These are phyloP conservation scores for Lentinula boryana DNA, from an alignment of 768 basidiomycete genomes.

Conservation along the genomic window DNA sequence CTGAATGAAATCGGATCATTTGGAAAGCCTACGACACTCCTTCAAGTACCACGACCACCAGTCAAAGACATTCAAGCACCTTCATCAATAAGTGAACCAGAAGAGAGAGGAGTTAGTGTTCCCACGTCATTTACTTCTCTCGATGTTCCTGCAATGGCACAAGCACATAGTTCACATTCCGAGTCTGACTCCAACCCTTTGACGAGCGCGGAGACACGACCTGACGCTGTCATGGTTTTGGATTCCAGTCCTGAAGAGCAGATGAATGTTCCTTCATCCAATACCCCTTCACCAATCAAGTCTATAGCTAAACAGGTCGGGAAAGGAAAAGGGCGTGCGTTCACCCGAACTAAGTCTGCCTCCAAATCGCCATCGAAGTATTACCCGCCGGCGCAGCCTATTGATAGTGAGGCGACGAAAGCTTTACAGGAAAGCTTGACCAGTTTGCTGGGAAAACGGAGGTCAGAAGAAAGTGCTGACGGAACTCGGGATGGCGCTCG, in stretches of 20 bases:
- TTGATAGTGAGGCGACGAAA: conserved; percentile 43
- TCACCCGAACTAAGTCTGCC: conserved; percentile 28
- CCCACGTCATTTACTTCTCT: background rate
- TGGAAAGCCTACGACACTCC: background rate
- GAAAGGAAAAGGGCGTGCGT: conserved; percentile 2
- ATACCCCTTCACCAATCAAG: conserved; percentile 4
- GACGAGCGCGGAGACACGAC: background rate
- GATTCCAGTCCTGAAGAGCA: background rate
- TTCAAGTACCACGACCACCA: background rate
- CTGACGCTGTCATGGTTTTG: background rate
- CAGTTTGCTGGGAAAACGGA: conserved; percentile 64
- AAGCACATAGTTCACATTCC: background rate
- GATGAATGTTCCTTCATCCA: conserved; percentile 1
- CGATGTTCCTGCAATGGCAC: background rate
- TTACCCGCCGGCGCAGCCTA: conserved; percentile 32
- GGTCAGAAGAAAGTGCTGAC: conserved; percentile 35
- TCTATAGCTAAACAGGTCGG: background rate
- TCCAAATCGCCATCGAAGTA: conserved; percentile 17
- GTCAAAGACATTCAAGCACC: background rate
- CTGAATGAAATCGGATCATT: background rate
- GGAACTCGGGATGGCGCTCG: conserved; percentile 9
- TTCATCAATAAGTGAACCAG: background rate
- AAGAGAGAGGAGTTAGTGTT: background rate
- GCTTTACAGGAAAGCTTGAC: conserved; percentile 67
- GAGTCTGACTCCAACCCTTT: background rate